These are phyloP conservation scores for Saccharomycopsis sp. DNA, from an alignment of 805 yeast species.

Conservation along the genomic window DNA sequence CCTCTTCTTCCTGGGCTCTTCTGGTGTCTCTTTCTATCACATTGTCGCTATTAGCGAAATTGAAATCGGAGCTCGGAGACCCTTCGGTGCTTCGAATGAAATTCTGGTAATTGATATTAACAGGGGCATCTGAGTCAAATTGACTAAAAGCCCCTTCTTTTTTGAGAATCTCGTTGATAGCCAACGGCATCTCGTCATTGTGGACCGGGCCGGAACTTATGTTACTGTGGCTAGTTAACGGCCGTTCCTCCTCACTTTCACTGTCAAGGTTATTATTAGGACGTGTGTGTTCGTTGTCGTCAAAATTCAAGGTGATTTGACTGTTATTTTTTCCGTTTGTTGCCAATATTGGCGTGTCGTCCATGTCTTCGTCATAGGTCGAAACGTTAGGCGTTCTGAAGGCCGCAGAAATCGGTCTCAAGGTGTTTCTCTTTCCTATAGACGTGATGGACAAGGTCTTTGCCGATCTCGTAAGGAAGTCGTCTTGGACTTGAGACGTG, in stretches of 20 bases:
- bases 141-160: constrained; percentile 8
- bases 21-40: background rate
- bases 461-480: constrained; percentile 16
- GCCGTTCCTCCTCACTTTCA: background rate
- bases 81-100: constrained; percentile 11
- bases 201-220: background rate
- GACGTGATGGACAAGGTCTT: constrained; percentile 15
- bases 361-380: constrained; percentile 18
- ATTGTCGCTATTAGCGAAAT: constrained; percentile 12
- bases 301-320: constrained; percentile 18
- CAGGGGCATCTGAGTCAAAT: background rate
- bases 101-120: constrained; percentile 15
- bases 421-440: constrained; percentile 12
- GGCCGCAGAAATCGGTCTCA: constrained; percentile 18
- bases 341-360: constrained; percentile 17
- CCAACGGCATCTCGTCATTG: constrained; percentile 9
- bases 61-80: constrained; percentile 11
- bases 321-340: constrained; percentile 14
- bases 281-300: background rate
- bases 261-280: background rate
- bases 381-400: constrained; percentile 18
- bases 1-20: background rate
- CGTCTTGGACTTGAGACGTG: constrained; percentile 13
- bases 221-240: background rate
- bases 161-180: constrained; percentile 7